Percentiles rank a stretch among this genome's conserved stretches.
Evolutionary conservation across 805 yeast species (phyloP).

Genomic region (Ogataea thermomethanolica): DNA sequence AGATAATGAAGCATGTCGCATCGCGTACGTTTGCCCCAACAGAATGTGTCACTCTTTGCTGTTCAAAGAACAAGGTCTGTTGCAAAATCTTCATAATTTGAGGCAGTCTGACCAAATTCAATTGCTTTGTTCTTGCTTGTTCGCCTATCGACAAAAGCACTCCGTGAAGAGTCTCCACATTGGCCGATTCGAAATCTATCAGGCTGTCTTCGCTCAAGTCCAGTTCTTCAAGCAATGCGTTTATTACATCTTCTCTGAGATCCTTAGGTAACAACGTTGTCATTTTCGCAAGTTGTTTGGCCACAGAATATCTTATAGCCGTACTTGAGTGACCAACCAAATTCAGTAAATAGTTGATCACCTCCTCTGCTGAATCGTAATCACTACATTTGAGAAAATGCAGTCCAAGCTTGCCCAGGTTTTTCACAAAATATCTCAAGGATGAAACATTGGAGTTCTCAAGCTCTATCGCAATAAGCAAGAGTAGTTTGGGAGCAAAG

Average conservation of each 20-base stretch:
- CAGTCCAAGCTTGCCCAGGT: slow-evolving; percentile 40
- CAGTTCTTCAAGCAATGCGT: slow-evolving; percentile 33
- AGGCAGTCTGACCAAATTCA: slow-evolving; percentile 24
- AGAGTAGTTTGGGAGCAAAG: slow-evolving; percentile 13
- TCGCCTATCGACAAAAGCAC: slow-evolving; percentile 56
- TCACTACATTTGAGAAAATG: slow-evolving; percentile 21
- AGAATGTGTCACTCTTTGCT: slow-evolving; percentile 45
- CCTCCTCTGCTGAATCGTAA: slow-evolving; percentile 42
- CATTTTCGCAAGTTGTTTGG: slow-evolving; percentile 61
- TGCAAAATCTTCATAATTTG: slow-evolving; percentile 38
- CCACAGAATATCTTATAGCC: slow-evolving; percentile 56
- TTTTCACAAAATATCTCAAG: slow-evolving; percentile 28
- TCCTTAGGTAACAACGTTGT: slow-evolving; percentile 29
- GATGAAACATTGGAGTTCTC: slow-evolving; percentile 9
- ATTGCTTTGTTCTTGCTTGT: slow-evolving; percentile 24
- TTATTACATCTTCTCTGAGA: slow-evolving; percentile 42
- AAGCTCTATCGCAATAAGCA: slow-evolving; percentile 19
- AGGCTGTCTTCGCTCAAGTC: slow-evolving; percentile 23
- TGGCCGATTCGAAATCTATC: slow-evolving; percentile 32
- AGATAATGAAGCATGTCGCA: slow-evolving; percentile 77
- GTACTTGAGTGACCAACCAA: slow-evolving; percentile 49
- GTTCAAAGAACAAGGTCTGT: slow-evolving; percentile 53
- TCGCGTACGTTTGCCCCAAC: slow-evolving; percentile 75
- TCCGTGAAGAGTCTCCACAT: slow-evolving; percentile 53
- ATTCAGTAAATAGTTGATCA: slow-evolving; percentile 45